Evolutionary conservation across 2,329 filamentous ascomycete species (phyloP).

Genomic region (Neopestalotiopsis sp.): DNA sequence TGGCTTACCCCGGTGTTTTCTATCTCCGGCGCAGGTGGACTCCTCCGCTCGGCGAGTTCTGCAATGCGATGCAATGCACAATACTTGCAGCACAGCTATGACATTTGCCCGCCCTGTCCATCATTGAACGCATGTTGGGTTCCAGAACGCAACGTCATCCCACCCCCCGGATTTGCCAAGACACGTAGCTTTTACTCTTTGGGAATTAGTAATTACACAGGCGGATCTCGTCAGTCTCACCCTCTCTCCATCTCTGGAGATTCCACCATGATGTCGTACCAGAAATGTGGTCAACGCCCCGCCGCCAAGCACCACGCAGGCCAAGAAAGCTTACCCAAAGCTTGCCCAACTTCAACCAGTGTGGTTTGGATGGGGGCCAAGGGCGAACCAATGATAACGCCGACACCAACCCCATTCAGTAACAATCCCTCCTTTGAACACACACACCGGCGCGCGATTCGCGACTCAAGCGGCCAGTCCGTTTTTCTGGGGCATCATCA

Average conservation of each 20-base stretch:
- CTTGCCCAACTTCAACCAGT: not conserved
- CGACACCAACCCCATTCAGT: not conserved
- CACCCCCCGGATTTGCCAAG: not conserved
- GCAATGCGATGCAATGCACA: too few relatives aligned
- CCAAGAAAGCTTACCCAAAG: slow-evolving; percentile 4
- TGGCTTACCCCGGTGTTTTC: not conserved
- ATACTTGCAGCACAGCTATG: not conserved
- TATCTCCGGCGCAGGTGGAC: not conserved
- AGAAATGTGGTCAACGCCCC: not conserved
- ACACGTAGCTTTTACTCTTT: not conserved
- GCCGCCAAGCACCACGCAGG: not conserved
- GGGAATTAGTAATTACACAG: not conserved
- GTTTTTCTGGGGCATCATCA: not conserved
- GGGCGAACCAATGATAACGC: not conserved
- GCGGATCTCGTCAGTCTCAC: not conserved
- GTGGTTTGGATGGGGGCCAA: not conserved
- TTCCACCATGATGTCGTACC: not conserved
- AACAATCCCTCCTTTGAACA: not conserved
- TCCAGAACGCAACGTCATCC: not conserved
- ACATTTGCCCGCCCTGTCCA: not conserved
- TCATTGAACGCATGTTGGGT: not conserved
- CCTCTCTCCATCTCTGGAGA: not conserved
- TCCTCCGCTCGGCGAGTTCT: not conserved
- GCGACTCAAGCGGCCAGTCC: not conserved
- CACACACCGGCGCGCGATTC: not conserved